These are phyloP conservation scores for Geosmithia putterillii DNA, from an alignment of 2,329 filamentous ascomycete genomes.

Conservation along the genomic window DNA sequence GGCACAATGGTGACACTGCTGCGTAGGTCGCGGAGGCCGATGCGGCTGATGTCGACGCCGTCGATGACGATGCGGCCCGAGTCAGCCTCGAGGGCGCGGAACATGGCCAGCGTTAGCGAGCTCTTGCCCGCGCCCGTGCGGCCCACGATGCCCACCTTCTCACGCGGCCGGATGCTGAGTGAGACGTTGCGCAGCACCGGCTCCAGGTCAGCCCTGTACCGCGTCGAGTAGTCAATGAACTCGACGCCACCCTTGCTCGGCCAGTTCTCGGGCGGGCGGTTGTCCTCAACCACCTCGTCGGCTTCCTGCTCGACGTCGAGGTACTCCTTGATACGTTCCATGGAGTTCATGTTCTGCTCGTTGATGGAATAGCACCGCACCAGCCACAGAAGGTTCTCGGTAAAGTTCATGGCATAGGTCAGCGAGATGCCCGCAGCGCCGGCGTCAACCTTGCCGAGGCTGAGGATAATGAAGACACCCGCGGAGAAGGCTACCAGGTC, in stretches of 20 bases:
- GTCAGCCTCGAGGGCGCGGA: constrained; percentile 87
- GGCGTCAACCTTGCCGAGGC: constrained; percentile 71
- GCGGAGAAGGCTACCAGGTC: constrained; percentile 90
- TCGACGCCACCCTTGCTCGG: constrained; percentile 75
- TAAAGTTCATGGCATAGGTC: constrained; percentile 93
- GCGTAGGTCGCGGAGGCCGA: constrained; percentile 86
- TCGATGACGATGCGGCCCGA: constrained; percentile 84
- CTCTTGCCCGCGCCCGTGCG: constrained; percentile 27
- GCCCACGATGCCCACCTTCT: constrained; percentile 46
- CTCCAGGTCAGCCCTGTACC: constrained; percentile 79
- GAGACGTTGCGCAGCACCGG: constrained; percentile 73
- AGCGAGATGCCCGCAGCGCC: constrained; percentile 88
- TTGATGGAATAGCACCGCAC: constrained; percentile 89
- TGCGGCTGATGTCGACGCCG: constrained; percentile 75
- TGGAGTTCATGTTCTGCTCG: constrained; percentile 99
- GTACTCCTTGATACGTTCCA: constrained; percentile 95
- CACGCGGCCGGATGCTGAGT: constrained; percentile 73
- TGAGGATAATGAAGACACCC: constrained; percentile 79
- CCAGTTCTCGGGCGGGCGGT: constrained; percentile 69
- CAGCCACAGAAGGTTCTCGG: constrained; percentile 93
- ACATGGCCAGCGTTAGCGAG: constrained; percentile 64
- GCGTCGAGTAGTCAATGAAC: constrained; percentile 79
- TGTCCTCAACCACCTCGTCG: constrained; percentile 61
- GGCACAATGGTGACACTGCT: constrained; percentile 95
- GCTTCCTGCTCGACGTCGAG: constrained; percentile 94